Base-by-base conservation (phyloP, 306 rosid genomes). In the Castanea mollissima region DNA sequence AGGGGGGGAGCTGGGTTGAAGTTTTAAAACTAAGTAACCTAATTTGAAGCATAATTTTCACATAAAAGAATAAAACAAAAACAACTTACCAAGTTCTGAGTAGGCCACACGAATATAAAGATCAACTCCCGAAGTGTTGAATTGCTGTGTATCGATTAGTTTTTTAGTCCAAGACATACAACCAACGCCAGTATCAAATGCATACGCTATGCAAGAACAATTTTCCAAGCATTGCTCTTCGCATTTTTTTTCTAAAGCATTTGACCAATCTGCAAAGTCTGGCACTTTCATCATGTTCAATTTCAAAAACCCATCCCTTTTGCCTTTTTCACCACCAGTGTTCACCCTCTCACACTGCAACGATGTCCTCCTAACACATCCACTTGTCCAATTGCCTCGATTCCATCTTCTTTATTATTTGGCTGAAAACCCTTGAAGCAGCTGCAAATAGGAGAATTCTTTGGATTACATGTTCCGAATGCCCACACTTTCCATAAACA, bases 181-280 rank as follows among this genome's bases (percentile, higher is more conserved):
- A 13, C 52, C 65, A 15, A 19, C 11, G 52, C 44, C 83, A 74
- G 81, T 19, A 46, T 83, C 81, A 69, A 32, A 86, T 44, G 85
- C 86, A 74, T 86, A 71, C 1, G 81, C 85, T 62, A 5, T 16
- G 64, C 89, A 86, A 12, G 87, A 80, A 64, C 89, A 86, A 55
- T 83, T 86, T 44, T 35, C 4, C 62, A 77, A 80, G 77, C 87
- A 86, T 31, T 44, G 31, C 1, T 5, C 27, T 27, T 60, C 64
- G 62, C 89, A 83, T 13, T 83, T 35, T 1, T 23, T 25, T 15
- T 78, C 83, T 2, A 71, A 70, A 58, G 55, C 76, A 69, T n/a
- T 73, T 18, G 77, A 73, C 52, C 84, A 55, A 73, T 8, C 19
- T 15, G 59, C 34, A 32, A 78, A 54, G 31, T 73, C 74, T 2